Conservation (phyloP, 148 eudicot species). For the Amaranthus hypochondriacus region DNA sequence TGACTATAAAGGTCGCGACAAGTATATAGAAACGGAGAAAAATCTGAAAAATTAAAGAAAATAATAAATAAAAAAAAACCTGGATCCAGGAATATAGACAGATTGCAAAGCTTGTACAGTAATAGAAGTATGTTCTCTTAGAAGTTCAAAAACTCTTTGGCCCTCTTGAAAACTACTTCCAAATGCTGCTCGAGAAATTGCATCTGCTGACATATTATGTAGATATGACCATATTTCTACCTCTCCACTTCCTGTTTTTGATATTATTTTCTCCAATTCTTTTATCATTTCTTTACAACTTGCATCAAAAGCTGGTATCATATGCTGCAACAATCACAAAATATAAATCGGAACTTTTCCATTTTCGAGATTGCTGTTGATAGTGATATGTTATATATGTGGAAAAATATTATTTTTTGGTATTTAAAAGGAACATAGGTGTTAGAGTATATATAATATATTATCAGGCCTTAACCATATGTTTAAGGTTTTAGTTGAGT, state of each 20-base stretch:
- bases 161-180: constrained; percentile 36
- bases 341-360: neutral
- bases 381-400: too few relatives aligned
- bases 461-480: too few relatives aligned
- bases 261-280: constrained; percentile 30
- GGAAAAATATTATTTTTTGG: too few relatives aligned
- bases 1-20: too few relatives aligned
- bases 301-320: constrained; percentile 25
- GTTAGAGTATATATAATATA: too few relatives aligned
- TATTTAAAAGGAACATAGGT: too few relatives aligned
- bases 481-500: too few relatives aligned
- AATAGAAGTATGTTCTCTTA: constrained; percentile 19
- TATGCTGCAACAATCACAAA: constrained; percentile 1
- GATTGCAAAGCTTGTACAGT: constrained; percentile 1
- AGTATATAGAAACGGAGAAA: too few relatives aligned
- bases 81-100: constrained; percentile 30
- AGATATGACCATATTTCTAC: constrained; percentile 30
- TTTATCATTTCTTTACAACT: constrained; percentile 22
- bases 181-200: constrained; percentile 35
- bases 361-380: neutral
- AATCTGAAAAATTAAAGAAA: neutral
- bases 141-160: constrained; percentile 24
- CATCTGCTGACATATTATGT: constrained; percentile 28
- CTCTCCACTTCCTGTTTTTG: constrained; percentile 19
- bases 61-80: constrained; percentile 3